Percentiles rank a stretch among this genome's conserved stretches.
Conservation (phyloP, 2,329 filamentous ascomycete genomes). For the Monilinia aucupariae region DNA sequence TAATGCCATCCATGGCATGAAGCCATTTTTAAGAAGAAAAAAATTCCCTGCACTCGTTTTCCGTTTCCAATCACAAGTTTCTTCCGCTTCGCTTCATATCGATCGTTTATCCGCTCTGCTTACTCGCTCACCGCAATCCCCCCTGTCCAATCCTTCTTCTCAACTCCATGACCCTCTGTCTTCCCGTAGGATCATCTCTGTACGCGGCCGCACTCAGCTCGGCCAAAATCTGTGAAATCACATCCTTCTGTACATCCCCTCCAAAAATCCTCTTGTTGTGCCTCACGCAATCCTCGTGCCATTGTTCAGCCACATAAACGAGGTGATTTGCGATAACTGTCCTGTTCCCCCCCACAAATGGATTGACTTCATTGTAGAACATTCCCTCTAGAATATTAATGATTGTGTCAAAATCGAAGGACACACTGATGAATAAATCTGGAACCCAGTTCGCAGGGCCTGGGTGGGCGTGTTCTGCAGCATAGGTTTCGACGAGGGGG, state of each 20-base stretch:
- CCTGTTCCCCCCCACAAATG: slow-evolving; percentile 55
- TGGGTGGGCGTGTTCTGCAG: slow-evolving; percentile 53
- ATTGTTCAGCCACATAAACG: slow-evolving; percentile 54
- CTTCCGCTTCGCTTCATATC: not conserved
- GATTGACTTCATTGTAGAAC: slow-evolving; percentile 61
- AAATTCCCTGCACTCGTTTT: slow-evolving; percentile 1
- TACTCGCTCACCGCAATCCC: not conserved
- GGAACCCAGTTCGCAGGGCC: slow-evolving; percentile 42
- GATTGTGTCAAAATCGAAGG: slow-evolving; percentile 55
- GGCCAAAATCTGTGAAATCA: slow-evolving; percentile 1
- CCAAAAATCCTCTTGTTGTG: slow-evolving; percentile 53
- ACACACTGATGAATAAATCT: slow-evolving; percentile 59
- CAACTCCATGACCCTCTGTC: slow-evolving; percentile 39
- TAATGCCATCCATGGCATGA: not conserved
- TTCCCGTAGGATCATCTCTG: slow-evolving; percentile 35
- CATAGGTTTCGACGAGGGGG: slow-evolving; percentile 58
- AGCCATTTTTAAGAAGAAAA: not conserved
- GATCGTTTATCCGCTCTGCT: not conserved
- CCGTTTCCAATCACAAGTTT: slow-evolving; percentile 6
- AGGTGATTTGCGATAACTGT: slow-evolving; percentile 56
- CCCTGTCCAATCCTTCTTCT: slow-evolving; percentile 35
- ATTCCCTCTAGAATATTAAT: slow-evolving; percentile 58
- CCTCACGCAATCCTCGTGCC: slow-evolving; percentile 53
- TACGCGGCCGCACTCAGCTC: slow-evolving; percentile 7
- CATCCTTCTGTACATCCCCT: slow-evolving; percentile 49